Percentiles rank a stretch among this genome's conserved stretches.
Conservation (phyloP, 179 eudicot species). For the Corrigiola litoralis region DNA sequence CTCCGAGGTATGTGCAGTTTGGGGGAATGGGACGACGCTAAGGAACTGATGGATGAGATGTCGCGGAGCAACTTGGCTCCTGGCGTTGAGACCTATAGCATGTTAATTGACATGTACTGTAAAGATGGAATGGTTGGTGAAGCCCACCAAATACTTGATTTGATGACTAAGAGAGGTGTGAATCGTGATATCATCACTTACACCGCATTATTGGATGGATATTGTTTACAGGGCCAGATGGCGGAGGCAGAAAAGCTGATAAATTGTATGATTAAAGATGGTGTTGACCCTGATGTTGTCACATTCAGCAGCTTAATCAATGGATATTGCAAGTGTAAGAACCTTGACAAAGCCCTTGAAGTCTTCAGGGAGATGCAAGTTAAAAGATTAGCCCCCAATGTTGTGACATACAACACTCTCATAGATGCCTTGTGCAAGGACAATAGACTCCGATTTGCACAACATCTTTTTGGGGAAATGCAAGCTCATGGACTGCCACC, state of each 20-base stretch:
- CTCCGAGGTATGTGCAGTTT: too few relatives aligned
- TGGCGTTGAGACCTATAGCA: neutral
- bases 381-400: neutral
- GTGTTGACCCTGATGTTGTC: slow-evolving; percentile 3
- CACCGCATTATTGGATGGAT: slow-evolving; percentile 18
- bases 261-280: slow-evolving; percentile 1
- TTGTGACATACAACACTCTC: slow-evolving; percentile 2
- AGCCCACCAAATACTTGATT: neutral
- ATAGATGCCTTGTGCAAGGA: too few relatives aligned
- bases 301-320: too few relatives aligned
- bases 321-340: too few relatives aligned
- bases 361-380: neutral
- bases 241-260: slow-evolving; percentile 1
- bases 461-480: slow-evolving; percentile 1
- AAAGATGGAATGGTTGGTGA: too few relatives aligned
- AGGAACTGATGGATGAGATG: neutral
- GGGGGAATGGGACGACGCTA: neutral
- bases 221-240: slow-evolving; percentile 15
- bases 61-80: neutral
- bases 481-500: slow-evolving; percentile 1
- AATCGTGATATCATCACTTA: slow-evolving; percentile 5
- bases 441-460: neutral
- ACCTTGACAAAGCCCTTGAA: too few relatives aligned
- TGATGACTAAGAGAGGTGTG: slow-evolving; percentile 15
- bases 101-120: slow-evolving; percentile 8